Conservation (phyloP, 2,329 filamentous ascomycete genomes). For the Stagonosporopsis cucurbitacearum region DNA sequence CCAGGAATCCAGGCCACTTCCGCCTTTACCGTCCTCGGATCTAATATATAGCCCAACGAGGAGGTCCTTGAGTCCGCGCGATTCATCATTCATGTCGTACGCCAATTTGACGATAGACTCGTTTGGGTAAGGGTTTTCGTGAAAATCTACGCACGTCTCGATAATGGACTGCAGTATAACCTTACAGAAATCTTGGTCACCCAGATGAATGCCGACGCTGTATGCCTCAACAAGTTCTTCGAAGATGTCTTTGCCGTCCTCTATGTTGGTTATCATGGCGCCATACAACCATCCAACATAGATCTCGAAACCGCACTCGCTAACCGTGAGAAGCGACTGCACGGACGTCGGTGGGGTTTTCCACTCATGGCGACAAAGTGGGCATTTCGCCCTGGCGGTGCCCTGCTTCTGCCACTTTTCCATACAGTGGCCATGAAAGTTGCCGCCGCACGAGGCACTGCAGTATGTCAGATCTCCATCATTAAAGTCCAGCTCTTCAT, state of each 20-base stretch:
- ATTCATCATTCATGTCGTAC: neutral
- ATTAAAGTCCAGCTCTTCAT: neutral
- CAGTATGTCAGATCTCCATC: neutral
- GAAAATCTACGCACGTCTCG: neutral
- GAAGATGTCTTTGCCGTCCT: neutral
- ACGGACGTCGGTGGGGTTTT: neutral
- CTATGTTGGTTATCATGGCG: neutral
- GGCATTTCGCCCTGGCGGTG: neutral
- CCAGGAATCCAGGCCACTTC: neutral
- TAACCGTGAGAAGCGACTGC: neutral
- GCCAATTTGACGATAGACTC: neutral
- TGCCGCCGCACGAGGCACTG: neutral
- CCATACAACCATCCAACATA: constrained; percentile 1
- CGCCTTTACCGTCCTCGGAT: neutral
- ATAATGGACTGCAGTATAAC: neutral
- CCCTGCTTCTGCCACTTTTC: neutral
- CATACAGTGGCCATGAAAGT: neutral
- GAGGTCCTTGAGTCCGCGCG: neutral
- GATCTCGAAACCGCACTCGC: neutral
- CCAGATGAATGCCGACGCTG: neutral
- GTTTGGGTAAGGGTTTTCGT: neutral
- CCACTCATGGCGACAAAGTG: neutral
- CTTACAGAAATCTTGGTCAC: neutral
- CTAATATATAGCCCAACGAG: neutral
- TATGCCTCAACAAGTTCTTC: neutral